Conservation (phyloP, 768 basidiomycete species). For the Leccinum aurantiacum region DNA sequence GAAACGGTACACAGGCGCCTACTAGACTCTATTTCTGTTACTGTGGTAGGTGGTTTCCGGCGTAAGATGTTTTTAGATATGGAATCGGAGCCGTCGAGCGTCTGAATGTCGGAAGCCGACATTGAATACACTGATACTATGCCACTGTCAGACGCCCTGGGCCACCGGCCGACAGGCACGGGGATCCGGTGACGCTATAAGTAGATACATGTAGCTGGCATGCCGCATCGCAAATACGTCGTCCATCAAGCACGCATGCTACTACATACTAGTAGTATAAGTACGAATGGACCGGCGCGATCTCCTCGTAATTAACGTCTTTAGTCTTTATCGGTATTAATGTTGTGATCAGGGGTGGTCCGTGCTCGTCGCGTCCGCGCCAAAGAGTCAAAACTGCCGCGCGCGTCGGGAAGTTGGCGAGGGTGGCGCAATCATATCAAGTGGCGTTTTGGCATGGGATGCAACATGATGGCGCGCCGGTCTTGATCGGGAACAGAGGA, state of each 20-base stretch:
- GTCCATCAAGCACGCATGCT: not conserved
- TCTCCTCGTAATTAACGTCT: not conserved
- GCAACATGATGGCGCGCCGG: not conserved
- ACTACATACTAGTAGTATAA: not conserved
- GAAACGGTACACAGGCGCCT: not conserved
- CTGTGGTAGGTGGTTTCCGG: not conserved
- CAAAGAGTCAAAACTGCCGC: not conserved
- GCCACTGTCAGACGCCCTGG: not conserved
- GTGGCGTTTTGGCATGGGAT: slow-evolving; percentile 6
- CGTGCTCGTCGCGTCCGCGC: not conserved
- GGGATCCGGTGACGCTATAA: not conserved
- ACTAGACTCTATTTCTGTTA: not conserved
- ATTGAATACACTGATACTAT: not conserved
- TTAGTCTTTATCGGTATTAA: not conserved
- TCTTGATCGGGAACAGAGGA: not conserved
- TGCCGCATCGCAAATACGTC: not conserved
- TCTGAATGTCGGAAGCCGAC: not conserved
- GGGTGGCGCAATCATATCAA: not conserved
- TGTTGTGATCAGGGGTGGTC: not conserved
- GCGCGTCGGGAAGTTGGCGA: not conserved
- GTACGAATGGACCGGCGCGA: not conserved
- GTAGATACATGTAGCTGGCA: not conserved
- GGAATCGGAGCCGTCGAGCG: not conserved
- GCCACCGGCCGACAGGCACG: not conserved
- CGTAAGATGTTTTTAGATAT: not conserved